These are phyloP conservation scores for Podospora conica DNA, from an alignment of 495 filamentous ascomycete genomes.

Conservation along the genomic window DNA sequence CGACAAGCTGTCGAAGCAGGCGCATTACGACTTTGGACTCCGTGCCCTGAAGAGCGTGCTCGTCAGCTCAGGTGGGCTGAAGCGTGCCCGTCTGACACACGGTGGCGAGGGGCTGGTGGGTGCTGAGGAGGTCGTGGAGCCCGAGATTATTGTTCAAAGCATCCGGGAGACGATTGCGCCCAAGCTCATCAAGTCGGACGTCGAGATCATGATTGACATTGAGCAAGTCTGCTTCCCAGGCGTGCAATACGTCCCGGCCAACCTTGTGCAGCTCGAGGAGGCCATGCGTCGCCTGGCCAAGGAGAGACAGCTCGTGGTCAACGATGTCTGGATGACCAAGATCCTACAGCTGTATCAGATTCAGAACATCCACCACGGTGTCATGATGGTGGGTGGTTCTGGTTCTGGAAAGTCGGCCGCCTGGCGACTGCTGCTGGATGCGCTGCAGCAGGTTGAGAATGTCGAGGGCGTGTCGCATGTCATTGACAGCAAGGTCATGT, in stretches of 20 bases:
- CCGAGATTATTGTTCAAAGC: conserved; percentile 98
- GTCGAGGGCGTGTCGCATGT: conserved; percentile 93
- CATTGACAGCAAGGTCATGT: conserved; percentile 99
- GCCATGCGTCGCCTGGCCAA: conserved; percentile 76
- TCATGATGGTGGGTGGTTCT: conserved; percentile 99
- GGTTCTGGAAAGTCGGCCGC: conserved; percentile 91
- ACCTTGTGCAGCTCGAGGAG: conserved; percentile 66
- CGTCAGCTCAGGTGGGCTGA: conserved; percentile 92
- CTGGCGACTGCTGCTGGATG: conserved; percentile 92
- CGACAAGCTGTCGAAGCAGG: conserved; percentile 78
- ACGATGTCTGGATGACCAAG: conserved; percentile 94
- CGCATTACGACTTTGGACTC: conserved; percentile 97
- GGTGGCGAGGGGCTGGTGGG: conserved; percentile 46
- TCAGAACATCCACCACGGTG: conserved; percentile 94
- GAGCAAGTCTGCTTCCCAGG: conserved; percentile 86
- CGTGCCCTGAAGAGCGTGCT: conserved; percentile 97
- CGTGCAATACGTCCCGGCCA: conserved; percentile 85
- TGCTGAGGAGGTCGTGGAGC: conserved; percentile 73
- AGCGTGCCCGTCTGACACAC: conserved; percentile 69
- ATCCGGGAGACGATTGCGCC: conserved; percentile 97
- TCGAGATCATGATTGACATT: conserved; percentile 77
- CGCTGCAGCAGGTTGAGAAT: conserved; percentile 81
- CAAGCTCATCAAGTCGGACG: conserved; percentile 88
- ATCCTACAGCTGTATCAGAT: conserved; percentile 95
- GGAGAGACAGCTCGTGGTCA: conserved; percentile 79